Evolutionary conservation across 345 rosid species (phyloP), one percentile per base, ranked within the genome.

Genomic region (Abelmoschus esculentus): DNA sequence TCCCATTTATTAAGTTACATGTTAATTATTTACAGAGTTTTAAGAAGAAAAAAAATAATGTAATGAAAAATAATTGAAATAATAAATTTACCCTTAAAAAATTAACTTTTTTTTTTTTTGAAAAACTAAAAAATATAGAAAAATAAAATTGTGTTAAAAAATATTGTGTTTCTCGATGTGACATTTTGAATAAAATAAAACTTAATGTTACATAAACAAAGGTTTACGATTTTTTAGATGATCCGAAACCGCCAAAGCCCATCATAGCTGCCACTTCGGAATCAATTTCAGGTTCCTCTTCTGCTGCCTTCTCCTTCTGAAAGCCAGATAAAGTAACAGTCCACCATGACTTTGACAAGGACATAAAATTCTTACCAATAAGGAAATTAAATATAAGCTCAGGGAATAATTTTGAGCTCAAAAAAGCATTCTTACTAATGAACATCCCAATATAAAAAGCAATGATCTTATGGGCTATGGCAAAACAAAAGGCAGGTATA

Each of bases 231-330:
- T 88, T 86, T 76, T 93, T 91, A 1, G 96, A 88, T 31, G 96
- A 85, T 42, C 96, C 81, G 73, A 93, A 93, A 58, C 98, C 96
- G 2, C 97, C 97, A 31, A 93, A 93, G 63, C 98, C 98, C 98
- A 93, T 91, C 90, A 89, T 72, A 66, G 92, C 92, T 56, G 98
- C 98, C 76, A 93, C 88, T 52, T 93, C 99, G 0, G 98, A 91
- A 82, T 91, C 96, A 40, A 84, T 79, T 69, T 93, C 97, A 8
- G 84, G 82, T 76, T 88, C 99, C 73, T 89, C 96, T 47, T 89
- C 96, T 6, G 78, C 79, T 28, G 84, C 83, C 76, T 89, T 91
- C 83, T 89, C 99, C 81, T 84, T 91, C 98, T 93, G 87, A 52
- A 71, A 7, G 64, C 50, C n/a, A 18, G 13, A 46, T 0, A 70